Percentiles rank a stretch among this genome's conserved stretches.
phyloP scores from a whole-genome alignment of 768 basidiomycete species.

The Rhizopogon vesiculosus region DNA sequence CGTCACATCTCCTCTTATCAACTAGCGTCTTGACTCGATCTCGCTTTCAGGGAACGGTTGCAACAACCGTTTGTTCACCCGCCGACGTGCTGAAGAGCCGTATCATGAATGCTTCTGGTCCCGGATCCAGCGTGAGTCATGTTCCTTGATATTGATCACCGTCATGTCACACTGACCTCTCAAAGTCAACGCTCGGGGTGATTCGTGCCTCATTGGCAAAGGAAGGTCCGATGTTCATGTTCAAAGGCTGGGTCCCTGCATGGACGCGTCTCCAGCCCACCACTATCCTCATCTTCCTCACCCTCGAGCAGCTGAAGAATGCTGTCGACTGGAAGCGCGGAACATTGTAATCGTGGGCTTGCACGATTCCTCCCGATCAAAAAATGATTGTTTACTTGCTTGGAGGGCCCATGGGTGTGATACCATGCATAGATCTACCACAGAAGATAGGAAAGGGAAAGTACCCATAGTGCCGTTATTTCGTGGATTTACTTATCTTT shows the following conservation, averaged over 20 bases:
- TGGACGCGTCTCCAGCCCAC: slow-evolving; percentile 85
- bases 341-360: slow-evolving; percentile 8
- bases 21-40: not conserved
- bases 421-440: not conserved
- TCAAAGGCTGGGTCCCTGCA: slow-evolving; percentile 88
- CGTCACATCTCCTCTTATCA: slow-evolving; percentile 18
- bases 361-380: not conserved
- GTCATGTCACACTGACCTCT: not conserved
- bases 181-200: slow-evolving; percentile 64
- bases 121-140: slow-evolving; percentile 63
- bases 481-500: not conserved
- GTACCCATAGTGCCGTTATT: not conserved
- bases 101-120: slow-evolving; percentile 86
- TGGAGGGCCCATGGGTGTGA: not conserved
- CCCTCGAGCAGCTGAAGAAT: slow-evolving; percentile 77
- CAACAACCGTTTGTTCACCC: slow-evolving; percentile 85
- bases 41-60: slow-evolving; percentile 68
- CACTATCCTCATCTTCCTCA: slow-evolving; percentile 84
- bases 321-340: slow-evolving; percentile 56
- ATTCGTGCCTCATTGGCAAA: slow-evolving; percentile 62
- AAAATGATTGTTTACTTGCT: not conserved
- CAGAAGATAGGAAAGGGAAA: not conserved
- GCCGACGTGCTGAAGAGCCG: slow-evolving; percentile 87
- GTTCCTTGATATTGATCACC: not conserved
- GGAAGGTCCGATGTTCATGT: slow-evolving; percentile 88